Percentiles rank a stretch among this genome's conserved stretches.
Evolutionary conservation across 805 yeast genomes (phyloP).

Genomic region (Candida xyloterini): DNA sequence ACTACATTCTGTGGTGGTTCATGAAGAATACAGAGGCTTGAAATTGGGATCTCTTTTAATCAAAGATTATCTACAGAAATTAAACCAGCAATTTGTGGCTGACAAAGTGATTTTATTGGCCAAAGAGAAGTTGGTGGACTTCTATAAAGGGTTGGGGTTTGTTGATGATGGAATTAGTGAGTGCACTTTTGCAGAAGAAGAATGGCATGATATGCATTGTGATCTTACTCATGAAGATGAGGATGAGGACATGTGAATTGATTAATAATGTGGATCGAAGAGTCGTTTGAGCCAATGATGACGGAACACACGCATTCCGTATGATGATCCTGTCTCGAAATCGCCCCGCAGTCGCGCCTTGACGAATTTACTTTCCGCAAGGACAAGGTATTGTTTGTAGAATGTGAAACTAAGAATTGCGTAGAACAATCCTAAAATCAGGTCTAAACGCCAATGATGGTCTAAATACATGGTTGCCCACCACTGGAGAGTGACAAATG

Average conservation of each 20-base stretch:
- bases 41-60: conserved; percentile 79
- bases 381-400: conserved; percentile 34
- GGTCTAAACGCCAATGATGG: conserved; percentile 68
- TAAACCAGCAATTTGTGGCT: conserved; percentile 84
- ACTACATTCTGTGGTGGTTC: conserved; percentile 76
- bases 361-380: conserved; percentile 38
- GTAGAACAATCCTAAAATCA: conserved; percentile 54
- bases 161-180: conserved; percentile 61
- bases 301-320: conserved; percentile 65
- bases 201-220: conserved; percentile 58
- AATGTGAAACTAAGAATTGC: conserved; percentile 43
- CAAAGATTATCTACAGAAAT: conserved; percentile 87
- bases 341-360: conserved; percentile 39
- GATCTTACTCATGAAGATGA: conserved; percentile 43
- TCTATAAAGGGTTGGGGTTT: conserved; percentile 83
- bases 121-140: conserved; percentile 63
- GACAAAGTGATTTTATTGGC: conserved; percentile 72
- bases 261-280: conserved; percentile 46
- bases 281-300: conserved; percentile 45
- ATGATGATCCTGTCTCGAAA: conserved; percentile 42
- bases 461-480: conserved; percentile 74
- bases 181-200: conserved; percentile 54
- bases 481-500: conserved; percentile 58
- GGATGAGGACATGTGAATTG: conserved; percentile 32
- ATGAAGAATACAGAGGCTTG: conserved; percentile 74